Conservation (phyloP, 2,329 filamentous ascomycete species). For the Botrytis medusae region DNA sequence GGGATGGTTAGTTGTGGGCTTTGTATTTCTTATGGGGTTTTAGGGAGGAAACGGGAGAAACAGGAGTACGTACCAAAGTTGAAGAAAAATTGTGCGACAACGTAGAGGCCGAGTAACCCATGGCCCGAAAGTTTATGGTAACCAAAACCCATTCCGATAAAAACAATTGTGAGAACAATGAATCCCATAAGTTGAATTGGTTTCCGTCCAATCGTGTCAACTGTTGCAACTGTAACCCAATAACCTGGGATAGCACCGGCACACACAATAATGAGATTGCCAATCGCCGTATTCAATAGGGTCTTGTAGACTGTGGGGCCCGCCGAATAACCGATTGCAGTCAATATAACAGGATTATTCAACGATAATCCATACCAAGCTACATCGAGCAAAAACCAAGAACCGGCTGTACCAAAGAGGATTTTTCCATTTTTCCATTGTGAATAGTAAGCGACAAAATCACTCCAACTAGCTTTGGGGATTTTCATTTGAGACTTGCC, state of each 20-base stretch:
- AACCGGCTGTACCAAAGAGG: constrained; percentile 76
- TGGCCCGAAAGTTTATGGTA: constrained; percentile 51
- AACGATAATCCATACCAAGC: constrained; percentile 63
- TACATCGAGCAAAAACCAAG: constrained; percentile 74
- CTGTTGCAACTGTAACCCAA: constrained; percentile 72
- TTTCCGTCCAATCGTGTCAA: constrained; percentile 79
- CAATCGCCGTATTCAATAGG: constrained; percentile 71
- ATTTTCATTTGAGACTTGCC: constrained; percentile 51
- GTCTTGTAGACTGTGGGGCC: constrained; percentile 65
- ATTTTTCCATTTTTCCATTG: constrained; percentile 71
- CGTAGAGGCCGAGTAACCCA: constrained; percentile 60
- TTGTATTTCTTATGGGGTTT: not conserved
- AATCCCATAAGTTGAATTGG: constrained; percentile 69
- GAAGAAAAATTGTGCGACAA: constrained; percentile 66
- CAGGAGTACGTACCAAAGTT: constrained; percentile 48
- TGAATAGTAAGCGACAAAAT: constrained; percentile 70
- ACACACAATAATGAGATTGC: constrained; percentile 74
- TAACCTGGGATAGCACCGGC: constrained; percentile 80
- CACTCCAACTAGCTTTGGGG: constrained; percentile 68
- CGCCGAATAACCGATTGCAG: constrained; percentile 68
- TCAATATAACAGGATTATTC: constrained; percentile 72
- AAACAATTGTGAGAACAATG: constrained; percentile 58
- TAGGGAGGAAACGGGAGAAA: not conserved
- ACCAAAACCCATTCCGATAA: constrained; percentile 62
- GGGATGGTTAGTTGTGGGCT: not conserved